These are phyloP conservation scores for Colletotrichum sp. DNA, from an alignment of 2,329 filamentous ascomycete species.

Conservation along the genomic window DNA sequence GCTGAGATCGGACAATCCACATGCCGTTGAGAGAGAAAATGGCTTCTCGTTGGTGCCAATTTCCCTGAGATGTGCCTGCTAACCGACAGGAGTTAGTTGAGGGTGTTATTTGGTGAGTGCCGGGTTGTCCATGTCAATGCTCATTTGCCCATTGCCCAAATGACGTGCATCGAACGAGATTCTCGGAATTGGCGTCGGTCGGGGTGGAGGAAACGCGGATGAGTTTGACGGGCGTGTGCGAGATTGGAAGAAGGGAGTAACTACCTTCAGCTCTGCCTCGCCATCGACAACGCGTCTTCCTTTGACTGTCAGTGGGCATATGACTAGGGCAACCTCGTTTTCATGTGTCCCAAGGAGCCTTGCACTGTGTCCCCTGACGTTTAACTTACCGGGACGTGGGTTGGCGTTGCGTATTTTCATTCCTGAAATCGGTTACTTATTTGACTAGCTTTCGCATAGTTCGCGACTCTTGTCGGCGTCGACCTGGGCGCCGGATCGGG, in stretches of 20 bases:
- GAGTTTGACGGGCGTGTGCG: background rate
- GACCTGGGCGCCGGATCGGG: background rate
- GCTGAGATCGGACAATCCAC: background rate
- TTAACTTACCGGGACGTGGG: background rate
- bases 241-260: background rate
- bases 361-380: fast-evolving
- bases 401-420: background rate
- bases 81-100: background rate
- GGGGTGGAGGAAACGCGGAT: background rate
- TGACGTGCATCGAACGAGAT: background rate
- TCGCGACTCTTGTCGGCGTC: background rate
- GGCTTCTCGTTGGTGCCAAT: background rate
- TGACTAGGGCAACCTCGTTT: background rate
- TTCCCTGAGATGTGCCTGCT: background rate
- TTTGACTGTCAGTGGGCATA: background rate
- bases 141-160: background rate
- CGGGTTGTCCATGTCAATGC: background rate
- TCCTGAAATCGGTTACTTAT: fast-evolving
- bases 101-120: background rate
- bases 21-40: constrained; percentile 1
- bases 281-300: background rate
- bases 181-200: background rate
- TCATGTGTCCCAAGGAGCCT: background rate
- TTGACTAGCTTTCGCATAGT: background rate
- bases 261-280: background rate